Conservation (phyloP, 768 basidiomycete genomes). For the Suillus luteus region DNA sequence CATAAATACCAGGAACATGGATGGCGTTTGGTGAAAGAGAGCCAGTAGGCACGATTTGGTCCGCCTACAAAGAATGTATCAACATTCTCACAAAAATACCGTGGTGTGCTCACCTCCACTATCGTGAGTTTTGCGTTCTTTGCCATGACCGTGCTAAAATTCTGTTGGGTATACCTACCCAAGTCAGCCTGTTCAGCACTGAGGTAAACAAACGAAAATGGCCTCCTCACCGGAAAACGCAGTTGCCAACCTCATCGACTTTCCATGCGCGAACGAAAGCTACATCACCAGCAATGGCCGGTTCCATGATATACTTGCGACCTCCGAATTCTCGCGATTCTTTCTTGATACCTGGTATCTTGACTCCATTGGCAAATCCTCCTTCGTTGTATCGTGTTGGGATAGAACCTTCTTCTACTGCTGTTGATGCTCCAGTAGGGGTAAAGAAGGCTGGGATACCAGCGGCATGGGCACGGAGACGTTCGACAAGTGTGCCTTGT, state of each 20-base stretch:
- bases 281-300: constrained; percentile 76
- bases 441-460: constrained; percentile 95
- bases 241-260: constrained; percentile 88
- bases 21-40: constrained; percentile 79
- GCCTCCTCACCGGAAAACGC: constrained; percentile 73
- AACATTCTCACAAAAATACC: constrained; percentile 13
- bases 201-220: not conserved
- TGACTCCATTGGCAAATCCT: constrained; percentile 67
- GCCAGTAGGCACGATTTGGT: constrained; percentile 85
- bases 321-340: constrained; percentile 78
- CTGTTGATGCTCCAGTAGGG: constrained; percentile 90
- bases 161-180: constrained; percentile 79
- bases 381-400: constrained; percentile 79
- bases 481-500: constrained; percentile 88
- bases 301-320: constrained; percentile 78
- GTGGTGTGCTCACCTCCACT: constrained; percentile 60
- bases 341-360: constrained; percentile 72
- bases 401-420: constrained; percentile 77
- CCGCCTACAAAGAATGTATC: constrained; percentile 56
- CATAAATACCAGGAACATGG: constrained; percentile 83
- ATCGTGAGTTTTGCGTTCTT: constrained; percentile 88
- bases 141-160: constrained; percentile 89
- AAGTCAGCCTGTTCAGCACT: not conserved
- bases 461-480: constrained; percentile 85
- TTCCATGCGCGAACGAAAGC: constrained; percentile 92